Evolutionary conservation across 345 rosid genomes (phyloP).

Genomic region (Chamaenerion angustifolium): DNA sequence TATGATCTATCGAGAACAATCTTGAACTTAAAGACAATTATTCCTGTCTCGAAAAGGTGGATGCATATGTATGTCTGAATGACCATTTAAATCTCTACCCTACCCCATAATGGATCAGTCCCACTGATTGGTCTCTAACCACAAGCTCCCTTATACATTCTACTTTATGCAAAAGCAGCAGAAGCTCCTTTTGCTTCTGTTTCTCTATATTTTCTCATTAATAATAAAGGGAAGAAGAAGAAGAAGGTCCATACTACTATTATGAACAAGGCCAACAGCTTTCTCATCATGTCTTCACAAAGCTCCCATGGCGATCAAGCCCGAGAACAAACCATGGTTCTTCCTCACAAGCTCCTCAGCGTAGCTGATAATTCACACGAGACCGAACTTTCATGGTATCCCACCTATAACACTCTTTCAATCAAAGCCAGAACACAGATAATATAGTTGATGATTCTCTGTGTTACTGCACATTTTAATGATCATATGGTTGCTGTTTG

Average conservation of each 20-base stretch:
- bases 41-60: too few relatives aligned
- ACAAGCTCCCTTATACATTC: slow-evolving; percentile 41
- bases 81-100: not conserved
- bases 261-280: too few relatives aligned
- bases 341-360: slow-evolving; percentile 30
- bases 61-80: not conserved
- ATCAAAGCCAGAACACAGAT: not conserved
- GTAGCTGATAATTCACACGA: slow-evolving; percentile 32
- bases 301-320: slow-evolving; percentile 25
- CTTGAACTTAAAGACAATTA: too few relatives aligned
- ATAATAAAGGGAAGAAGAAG: too few relatives aligned
- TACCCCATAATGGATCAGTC: not conserved
- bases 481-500: not conserved
- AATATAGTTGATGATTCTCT: not conserved
- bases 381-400: slow-evolving; percentile 52
- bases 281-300: slow-evolving; percentile 3
- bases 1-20: not conserved
- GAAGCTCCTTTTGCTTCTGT: slow-evolving; percentile 3
- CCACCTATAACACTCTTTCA: not conserved
- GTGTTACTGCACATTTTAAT: not conserved
- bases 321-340: slow-evolving; percentile 27
- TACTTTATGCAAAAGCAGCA: slow-evolving; percentile 1
- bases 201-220: slow-evolving; percentile 5
- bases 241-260: too few relatives aligned
- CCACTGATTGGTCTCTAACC: slow-evolving; percentile 14